These are phyloP conservation scores for Nectriaceae sp. DNA, from an alignment of 2,329 filamentous ascomycete species.

Conservation along the genomic window DNA sequence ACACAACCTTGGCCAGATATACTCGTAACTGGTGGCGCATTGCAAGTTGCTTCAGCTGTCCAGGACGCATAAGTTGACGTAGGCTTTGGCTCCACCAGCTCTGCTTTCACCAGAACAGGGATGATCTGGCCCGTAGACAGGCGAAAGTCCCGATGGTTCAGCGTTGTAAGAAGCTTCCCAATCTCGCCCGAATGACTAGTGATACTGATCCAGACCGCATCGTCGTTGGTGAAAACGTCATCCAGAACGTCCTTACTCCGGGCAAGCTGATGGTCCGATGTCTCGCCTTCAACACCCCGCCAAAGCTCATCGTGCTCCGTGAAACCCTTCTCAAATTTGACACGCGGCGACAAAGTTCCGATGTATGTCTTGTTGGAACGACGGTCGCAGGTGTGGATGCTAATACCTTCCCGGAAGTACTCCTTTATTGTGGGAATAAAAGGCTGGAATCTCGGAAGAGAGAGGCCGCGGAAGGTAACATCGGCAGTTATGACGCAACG, in stretches of 20 bases:
- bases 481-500: constrained; percentile 65
- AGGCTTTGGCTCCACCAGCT: constrained; percentile 38
- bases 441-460: constrained; percentile 48
- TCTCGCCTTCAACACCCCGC: constrained; percentile 45
- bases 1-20: constrained; percentile 43
- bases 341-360: constrained; percentile 50
- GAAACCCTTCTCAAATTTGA: constrained; percentile 62
- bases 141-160: constrained; percentile 62
- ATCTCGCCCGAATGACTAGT: constrained; percentile 64
- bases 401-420: constrained; percentile 64
- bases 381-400: constrained; percentile 69
- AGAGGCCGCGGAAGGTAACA: constrained; percentile 58
- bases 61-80: constrained; percentile 35
- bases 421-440: constrained; percentile 67
- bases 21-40: constrained; percentile 46
- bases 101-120: constrained; percentile 65
- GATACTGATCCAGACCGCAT: constrained; percentile 57
- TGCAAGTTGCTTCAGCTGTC: constrained; percentile 45
- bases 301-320: constrained; percentile 53
- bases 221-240: constrained; percentile 56
- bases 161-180: constrained; percentile 49
- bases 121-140: constrained; percentile 69
- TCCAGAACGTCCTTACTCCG: constrained; percentile 54
- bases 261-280: constrained; percentile 47
- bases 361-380: constrained; percentile 59